Percentiles rank a stretch among this genome's conserved stretches.
Evolutionary conservation across 352 stramenopile genomes (phyloP).

Genomic region (Phytophthora sansomeana): DNA sequence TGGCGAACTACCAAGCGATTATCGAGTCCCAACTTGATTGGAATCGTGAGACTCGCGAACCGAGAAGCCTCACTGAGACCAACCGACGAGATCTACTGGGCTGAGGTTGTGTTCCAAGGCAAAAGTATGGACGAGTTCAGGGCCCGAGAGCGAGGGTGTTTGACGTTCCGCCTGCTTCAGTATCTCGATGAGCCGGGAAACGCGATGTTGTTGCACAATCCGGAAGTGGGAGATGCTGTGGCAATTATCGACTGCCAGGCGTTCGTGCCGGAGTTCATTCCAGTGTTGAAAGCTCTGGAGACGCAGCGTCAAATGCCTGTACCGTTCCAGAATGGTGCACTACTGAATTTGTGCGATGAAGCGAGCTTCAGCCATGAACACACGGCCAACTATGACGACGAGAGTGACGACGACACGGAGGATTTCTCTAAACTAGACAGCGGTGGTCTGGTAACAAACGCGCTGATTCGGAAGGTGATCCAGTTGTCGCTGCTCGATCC

Average conservation of each 20-base stretch:
- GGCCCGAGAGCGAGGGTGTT: conserved; percentile 59
- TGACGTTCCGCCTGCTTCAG: conserved; percentile 79
- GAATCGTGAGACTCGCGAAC: conserved; percentile 70
- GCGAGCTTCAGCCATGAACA: conserved; percentile 9
- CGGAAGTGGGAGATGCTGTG: conserved; percentile 61
- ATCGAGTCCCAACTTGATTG: conserved; percentile 82
- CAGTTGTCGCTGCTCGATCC: conserved; percentile 68
- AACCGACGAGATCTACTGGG: conserved; percentile 77
- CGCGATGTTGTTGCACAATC: conserved; percentile 50
- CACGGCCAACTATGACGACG: conserved; percentile 1
- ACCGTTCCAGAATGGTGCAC: conserved; percentile 75
- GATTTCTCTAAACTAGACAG: not conserved
- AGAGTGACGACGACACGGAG: conserved; percentile 12
- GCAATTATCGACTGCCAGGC: conserved; percentile 90
- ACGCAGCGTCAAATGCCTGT: conserved; percentile 72
- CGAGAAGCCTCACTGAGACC: conserved; percentile 54
- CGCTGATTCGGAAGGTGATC: conserved; percentile 58
- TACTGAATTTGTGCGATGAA: conserved; percentile 69
- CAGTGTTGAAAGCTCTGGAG: conserved; percentile 84
- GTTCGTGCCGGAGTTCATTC: conserved; percentile 90
- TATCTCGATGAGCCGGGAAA: conserved; percentile 75
- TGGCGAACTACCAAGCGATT: conserved; percentile 86
- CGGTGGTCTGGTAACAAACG: not conserved
- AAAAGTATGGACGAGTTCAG: conserved; percentile 72
- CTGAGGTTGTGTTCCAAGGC: conserved; percentile 76